These are phyloP conservation scores for Priceomyces medius DNA, from an alignment of 805 yeast species.

Conservation along the genomic window DNA sequence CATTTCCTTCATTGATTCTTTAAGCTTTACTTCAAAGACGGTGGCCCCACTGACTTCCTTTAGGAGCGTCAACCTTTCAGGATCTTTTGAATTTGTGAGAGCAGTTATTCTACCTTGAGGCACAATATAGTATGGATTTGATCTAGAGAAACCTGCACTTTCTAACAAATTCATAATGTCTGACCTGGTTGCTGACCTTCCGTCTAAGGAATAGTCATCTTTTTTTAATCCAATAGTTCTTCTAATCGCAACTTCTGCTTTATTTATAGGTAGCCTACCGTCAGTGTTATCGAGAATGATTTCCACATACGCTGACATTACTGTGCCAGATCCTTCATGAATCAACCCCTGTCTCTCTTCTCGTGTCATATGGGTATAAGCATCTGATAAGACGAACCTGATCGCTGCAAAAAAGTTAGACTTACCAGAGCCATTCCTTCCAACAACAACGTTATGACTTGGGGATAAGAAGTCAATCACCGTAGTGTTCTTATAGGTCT, in stretches of 20 bases:
- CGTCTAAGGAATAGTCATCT: conserved; percentile 86
- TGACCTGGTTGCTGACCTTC: conserved; percentile 71
- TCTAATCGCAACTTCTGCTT: conserved; percentile 68
- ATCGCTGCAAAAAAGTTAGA: conserved; percentile 95
- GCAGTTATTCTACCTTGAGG: conserved; percentile 94
- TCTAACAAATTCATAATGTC: conserved; percentile 82
- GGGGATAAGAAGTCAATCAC: conserved; percentile 76
- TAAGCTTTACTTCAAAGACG: conserved; percentile 78
- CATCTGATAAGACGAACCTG: conserved; percentile 87
- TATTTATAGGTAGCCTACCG: conserved; percentile 67
- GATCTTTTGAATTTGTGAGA: conserved; percentile 84
- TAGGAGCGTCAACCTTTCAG: conserved; percentile 72
- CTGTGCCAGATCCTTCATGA: conserved; percentile 88
- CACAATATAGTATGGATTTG: conserved; percentile 92
- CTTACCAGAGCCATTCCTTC: conserved; percentile 95
- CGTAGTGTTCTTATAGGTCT: conserved; percentile 85
- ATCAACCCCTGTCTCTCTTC: conserved; percentile 85
- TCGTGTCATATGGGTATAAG: conserved; percentile 76
- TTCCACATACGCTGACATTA: conserved; percentile 91
- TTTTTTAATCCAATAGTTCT: conserved; percentile 92
- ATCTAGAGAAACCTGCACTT: conserved; percentile 86
- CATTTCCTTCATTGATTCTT: conserved; percentile 81
- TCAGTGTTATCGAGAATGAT: conserved; percentile 81
- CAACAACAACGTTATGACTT: conserved; percentile 77
- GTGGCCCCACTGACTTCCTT: conserved; percentile 96